These are phyloP conservation scores for Quercus mongolica DNA, from an alignment of 306 rosid genomes.

Conservation along the genomic window DNA sequence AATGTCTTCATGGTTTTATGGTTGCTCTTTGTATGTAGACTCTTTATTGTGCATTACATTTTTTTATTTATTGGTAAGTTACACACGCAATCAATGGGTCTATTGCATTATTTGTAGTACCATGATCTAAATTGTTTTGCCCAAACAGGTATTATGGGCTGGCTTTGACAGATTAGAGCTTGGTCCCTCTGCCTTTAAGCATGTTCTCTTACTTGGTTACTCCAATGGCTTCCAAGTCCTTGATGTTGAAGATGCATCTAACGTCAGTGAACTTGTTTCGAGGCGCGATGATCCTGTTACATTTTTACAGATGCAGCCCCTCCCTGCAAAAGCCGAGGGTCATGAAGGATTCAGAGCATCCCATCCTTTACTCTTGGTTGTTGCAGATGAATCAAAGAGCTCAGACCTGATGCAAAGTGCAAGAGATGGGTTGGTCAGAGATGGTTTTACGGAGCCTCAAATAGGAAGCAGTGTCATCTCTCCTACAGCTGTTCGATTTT, in stretches of 20 bases:
- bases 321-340: constrained; percentile 54
- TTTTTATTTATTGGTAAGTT: background rate
- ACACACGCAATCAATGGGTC: no score
- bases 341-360: constrained; percentile 74
- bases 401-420: constrained; percentile 66
- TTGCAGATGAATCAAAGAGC: constrained; percentile 79
- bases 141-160: constrained; percentile 86
- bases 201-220: constrained; percentile 81
- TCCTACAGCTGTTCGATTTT: constrained; percentile 88
- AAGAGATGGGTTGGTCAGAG: constrained; percentile 48
- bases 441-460: constrained; percentile 56
- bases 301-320: constrained; percentile 88
- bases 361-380: constrained; percentile 92
- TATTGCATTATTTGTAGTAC: constrained; percentile 1
- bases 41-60: background rate
- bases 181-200: constrained; percentile 53
- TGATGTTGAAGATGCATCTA: constrained; percentile 81
- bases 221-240: constrained; percentile 96
- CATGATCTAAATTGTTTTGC: constrained; percentile 15
- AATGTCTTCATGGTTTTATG: background rate
- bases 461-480: constrained; percentile 53
- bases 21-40: no score
- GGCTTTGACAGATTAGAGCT: constrained; percentile 79
- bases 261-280: constrained; percentile 74
- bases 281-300: constrained; percentile 93